phyloP scores from a whole-genome alignment of 345 rosid species.

The Eucalyptus virginea region DNA sequence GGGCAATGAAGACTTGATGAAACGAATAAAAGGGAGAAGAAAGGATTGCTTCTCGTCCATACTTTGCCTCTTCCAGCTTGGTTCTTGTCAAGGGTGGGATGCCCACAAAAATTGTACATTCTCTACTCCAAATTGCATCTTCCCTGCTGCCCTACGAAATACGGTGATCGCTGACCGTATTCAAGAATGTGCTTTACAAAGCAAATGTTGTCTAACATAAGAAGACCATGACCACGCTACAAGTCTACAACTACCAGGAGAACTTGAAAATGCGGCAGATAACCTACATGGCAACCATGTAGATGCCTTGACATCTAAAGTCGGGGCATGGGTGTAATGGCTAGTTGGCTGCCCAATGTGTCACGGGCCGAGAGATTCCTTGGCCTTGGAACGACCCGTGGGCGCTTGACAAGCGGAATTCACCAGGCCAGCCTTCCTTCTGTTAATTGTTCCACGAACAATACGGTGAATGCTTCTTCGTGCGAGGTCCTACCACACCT shows the following conservation, averaged over 20 bases:
- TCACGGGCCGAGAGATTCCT: too few species aligned
- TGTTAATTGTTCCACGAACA: too few species aligned
- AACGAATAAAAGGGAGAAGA: background rate
- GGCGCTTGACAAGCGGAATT: too few species aligned
- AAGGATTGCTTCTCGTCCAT: background rate
- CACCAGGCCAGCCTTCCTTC: too few species aligned
- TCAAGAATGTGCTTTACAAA: background rate
- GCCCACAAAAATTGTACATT: background rate
- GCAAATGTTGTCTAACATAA: background rate
- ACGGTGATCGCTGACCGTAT: background rate
- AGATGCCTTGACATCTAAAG: background rate
- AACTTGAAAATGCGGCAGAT: background rate
- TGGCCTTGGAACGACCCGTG: too few species aligned
- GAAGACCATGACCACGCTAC: background rate
- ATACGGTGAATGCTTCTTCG: too few species aligned
- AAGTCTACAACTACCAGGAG: background rate
- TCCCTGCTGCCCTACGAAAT: background rate
- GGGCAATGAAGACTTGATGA: background rate
- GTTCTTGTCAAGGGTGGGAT: background rate
- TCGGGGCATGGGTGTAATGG: background rate
- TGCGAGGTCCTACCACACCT: too few species aligned
- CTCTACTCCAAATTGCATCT: background rate
- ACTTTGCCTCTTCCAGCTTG: background rate
- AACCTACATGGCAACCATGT: background rate
- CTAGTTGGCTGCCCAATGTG: background rate